Evolutionary conservation across 768 basidiomycete species (phyloP), one percentile per base, ranked within the genome.

Genomic region (Cyclocybe aegerita): DNA sequence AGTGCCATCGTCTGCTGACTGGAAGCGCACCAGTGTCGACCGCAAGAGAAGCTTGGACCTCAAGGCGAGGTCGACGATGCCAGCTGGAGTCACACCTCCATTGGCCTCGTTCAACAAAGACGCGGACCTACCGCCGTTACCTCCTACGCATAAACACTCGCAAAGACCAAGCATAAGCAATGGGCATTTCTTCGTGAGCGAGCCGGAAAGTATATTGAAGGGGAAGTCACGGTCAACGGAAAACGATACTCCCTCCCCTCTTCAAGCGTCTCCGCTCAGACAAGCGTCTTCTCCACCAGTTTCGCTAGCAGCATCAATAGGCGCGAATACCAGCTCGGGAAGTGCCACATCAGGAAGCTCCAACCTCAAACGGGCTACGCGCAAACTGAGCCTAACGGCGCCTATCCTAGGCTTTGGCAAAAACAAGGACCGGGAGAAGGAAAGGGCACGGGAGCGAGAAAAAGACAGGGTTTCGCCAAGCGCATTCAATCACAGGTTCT

Each of bases 311-410:
- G 30, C 58, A 5, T 57, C 64, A 10, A 44, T 56, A 9, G 59
- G 61, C 16, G 56, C 40, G 11, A 63, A 66, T 46, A 41, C 41
- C 31, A 62, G 63, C 46, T 46, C 58, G 10, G 57, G 58, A 17
- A 65, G 60, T 37, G 52, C 50, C 16, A 53, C 50, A 10, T 60
- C 60, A n/a, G 43, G 54, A 11, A 58, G 46, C 41, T 58, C 54
- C 32, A 59, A 56, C 43, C 16, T 59, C 10, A 57, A 52, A 60
- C 69, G 70, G 37, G 71, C 80, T 52, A 76, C 71, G 60, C 73
- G 86, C 48, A 90, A 90, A 70, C 66, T 90, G 67, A 90, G 88
- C 63, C 64, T 90, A 49, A 77, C 77, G 16, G 75, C 79, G 43
- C 81, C 83, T 43, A 80, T 82, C 43, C 79, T 88, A 54, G 75